Evolutionary conservation across 495 filamentous ascomycete genomes (phyloP), one percentile per base, ranked within the genome.

Genomic region (Aspergillus biplanus): DNA sequence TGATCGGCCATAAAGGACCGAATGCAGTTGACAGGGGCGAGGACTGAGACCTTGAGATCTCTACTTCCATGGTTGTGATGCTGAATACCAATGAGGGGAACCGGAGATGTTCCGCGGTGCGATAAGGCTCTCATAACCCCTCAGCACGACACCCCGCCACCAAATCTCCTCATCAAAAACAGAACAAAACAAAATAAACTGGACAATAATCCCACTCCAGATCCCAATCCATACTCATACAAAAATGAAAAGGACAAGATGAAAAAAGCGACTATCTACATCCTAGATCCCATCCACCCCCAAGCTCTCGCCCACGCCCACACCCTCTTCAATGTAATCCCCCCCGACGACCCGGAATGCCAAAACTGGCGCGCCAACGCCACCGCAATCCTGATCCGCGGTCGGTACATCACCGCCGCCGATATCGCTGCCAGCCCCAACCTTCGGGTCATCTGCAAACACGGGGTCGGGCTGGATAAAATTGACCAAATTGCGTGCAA

Each of bases 381-480:
- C 3, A 47, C 64, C 0, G 65, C 65, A 0, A 35, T 75, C 5
- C 56, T 73, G 3, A 56, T 71, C 50, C 65, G 67, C 53, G 68
- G 68, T 0, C 71, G 70, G 27, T 69, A 66, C 50, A 32, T 75
- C 31, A 70, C 72, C 6, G 69, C 67, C 13, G 67, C 68, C 4
- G 72, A 75, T 44, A 65, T 75, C 35, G 61, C 62, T 39, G 68
- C 65, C 46, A 68, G 67, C 47, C 67, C 69, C 3, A 67, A 71
- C 52, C 68, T 79, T 1, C 49, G 67, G 34, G 69, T 70, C 18
- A 73, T 79, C 52, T 71, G 71, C 31, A 79, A 79, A 67, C 76
- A 79, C 33, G 76, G 76, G 9, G 83, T 83, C 5, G 85, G 85
- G 7, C 79, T 79, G 21, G 83, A 87, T 67, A 69, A 72, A 18